These are phyloP conservation scores for Monosporascus sp. DNA, from an alignment of 2,329 filamentous ascomycete genomes.

Conservation along the genomic window DNA sequence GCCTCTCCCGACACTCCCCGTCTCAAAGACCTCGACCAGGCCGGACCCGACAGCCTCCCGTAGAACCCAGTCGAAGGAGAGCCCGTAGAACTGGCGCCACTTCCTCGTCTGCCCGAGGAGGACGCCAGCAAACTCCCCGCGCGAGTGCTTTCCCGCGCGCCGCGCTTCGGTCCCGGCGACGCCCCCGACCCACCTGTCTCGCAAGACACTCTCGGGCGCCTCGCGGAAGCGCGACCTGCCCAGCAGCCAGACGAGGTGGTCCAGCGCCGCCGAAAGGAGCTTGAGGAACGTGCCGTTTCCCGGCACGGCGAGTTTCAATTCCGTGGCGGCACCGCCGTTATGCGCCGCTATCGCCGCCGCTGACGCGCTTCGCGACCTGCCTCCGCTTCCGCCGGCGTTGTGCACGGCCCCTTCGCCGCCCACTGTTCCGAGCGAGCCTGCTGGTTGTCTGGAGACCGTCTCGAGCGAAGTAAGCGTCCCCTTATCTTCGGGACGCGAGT, in stretches of 20 bases:
- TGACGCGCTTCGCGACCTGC: slow-evolving; percentile 38
- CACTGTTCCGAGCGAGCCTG: slow-evolving; percentile 63
- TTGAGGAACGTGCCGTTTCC: slow-evolving; percentile 64
- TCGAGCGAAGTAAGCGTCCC: slow-evolving; percentile 56
- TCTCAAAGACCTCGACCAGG: slow-evolving; percentile 69
- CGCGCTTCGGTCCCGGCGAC: slow-evolving; percentile 41
- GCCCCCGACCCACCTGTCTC: slow-evolving; percentile 68
- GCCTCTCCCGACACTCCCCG: slow-evolving; percentile 65
- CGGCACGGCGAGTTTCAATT: slow-evolving; percentile 58
- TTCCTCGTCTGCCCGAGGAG: slow-evolving; percentile 58
- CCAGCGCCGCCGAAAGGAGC: slow-evolving; percentile 55
- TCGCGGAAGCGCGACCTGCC: slow-evolving; percentile 57
- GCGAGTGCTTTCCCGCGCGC: slow-evolving; percentile 40
- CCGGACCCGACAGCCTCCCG: slow-evolving; percentile 67
- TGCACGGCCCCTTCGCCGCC: slow-evolving; percentile 63
- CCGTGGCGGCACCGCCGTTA: slow-evolving; percentile 19
- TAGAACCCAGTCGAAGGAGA: slow-evolving; percentile 67
- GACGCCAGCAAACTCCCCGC: slow-evolving; percentile 53
- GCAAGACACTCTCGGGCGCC: slow-evolving; percentile 55
- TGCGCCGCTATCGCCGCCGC: slow-evolving; percentile 14
- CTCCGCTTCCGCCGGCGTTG: slow-evolving; percentile 51
- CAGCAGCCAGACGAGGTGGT: slow-evolving; percentile 56
- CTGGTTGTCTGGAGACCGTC: slow-evolving; percentile 58
- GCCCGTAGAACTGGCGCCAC: slow-evolving; percentile 66
- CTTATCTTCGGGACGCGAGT: slow-evolving; percentile 47